These are phyloP conservation scores for Cylindrodendrum hubeiense DNA, from an alignment of 2,329 filamentous ascomycete species.

Conservation along the genomic window DNA sequence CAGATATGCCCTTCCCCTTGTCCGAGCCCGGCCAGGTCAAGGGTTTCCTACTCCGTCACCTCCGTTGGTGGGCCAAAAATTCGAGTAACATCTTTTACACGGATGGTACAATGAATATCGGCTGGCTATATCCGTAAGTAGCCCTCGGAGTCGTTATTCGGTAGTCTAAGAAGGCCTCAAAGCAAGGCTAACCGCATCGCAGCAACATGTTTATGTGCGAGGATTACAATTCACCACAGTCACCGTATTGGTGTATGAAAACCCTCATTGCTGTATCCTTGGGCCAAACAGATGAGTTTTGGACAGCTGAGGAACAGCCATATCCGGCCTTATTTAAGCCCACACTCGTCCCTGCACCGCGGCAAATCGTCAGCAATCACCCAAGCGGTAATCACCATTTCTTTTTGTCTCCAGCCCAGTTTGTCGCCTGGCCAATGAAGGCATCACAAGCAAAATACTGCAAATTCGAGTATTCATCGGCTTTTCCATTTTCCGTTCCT, in stretches of 20 bases:
- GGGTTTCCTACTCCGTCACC: constrained; percentile 62
- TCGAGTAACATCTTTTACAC: constrained; percentile 59
- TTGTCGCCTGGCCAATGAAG: constrained; percentile 53
- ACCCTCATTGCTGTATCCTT: constrained; percentile 58
- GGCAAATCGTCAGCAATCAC: constrained; percentile 60
- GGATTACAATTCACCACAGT: constrained; percentile 70
- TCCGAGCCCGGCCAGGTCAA: constrained; percentile 56
- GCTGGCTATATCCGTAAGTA: constrained; percentile 48
- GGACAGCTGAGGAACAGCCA: constrained; percentile 53
- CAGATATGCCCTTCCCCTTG: constrained; percentile 52
- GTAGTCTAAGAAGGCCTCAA: rapidly evolving
- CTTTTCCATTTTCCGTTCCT: constrained; percentile 60
- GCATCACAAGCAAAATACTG: constrained; percentile 58
- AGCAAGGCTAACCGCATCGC: background rate
- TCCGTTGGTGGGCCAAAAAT: constrained; percentile 61
- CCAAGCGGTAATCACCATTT: constrained; percentile 54
- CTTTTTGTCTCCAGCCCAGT: constrained; percentile 56
- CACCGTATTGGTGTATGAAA: constrained; percentile 67
- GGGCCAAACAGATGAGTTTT: constrained; percentile 55
- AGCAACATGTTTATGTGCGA: constrained; percentile 67
- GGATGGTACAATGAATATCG: constrained; percentile 64
- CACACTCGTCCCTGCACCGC: constrained; percentile 42
- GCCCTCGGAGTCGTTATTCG: rapidly evolving
- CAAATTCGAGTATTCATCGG: constrained; percentile 63
- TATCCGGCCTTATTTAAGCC: constrained; percentile 31